phyloP scores from a whole-genome alignment of 139 green algal genomes.

The Parachlorella kessleri region DNA sequence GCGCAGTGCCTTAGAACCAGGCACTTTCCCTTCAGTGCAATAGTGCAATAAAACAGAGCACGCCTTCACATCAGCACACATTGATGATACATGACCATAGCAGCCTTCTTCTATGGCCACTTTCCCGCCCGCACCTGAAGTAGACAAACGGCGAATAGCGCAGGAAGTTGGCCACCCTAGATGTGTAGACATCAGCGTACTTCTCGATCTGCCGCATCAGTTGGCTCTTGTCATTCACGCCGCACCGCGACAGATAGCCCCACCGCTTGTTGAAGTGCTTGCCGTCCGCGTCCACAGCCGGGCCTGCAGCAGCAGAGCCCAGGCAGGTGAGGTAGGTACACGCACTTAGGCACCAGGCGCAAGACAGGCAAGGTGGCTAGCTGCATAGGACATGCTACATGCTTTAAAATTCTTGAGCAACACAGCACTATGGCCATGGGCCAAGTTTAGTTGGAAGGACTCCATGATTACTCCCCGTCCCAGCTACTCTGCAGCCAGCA shows the following conservation, averaged over 20 bases:
- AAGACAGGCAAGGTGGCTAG: too few species aligned
- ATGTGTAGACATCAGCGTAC: slow-evolving; percentile 57
- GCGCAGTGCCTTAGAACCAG: too few species aligned
- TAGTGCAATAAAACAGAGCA: too few species aligned
- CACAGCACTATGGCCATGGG: too few species aligned
- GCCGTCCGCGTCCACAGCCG: slow-evolving; percentile 86
- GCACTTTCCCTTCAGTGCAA: too few species aligned
- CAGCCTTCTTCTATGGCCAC: not conserved
- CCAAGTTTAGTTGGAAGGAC: too few species aligned
- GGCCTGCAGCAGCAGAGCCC: slow-evolving; percentile 19
- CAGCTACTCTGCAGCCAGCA: too few species aligned
- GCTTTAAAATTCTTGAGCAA: too few species aligned
- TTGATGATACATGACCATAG: not conserved
- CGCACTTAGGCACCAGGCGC: too few species aligned
- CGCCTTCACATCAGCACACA: not conserved
- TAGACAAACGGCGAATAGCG: slow-evolving; percentile 93
- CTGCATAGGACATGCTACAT: too few species aligned
- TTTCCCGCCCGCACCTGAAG: slow-evolving; percentile 49
- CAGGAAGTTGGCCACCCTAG: slow-evolving; percentile 92
- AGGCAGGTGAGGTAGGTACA: too few species aligned
- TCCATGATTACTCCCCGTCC: too few species aligned
- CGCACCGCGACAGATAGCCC: slow-evolving; percentile 90
- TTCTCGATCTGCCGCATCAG: slow-evolving; percentile 97
- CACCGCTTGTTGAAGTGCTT: slow-evolving; percentile 89
- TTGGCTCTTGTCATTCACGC: slow-evolving; percentile 96